A percentile compares a stretch with the other conserved stretches of the same genome.
Evolutionary conservation across 805 yeast species (phyloP).

Genomic region (Monosporozyma servazzii): DNA sequence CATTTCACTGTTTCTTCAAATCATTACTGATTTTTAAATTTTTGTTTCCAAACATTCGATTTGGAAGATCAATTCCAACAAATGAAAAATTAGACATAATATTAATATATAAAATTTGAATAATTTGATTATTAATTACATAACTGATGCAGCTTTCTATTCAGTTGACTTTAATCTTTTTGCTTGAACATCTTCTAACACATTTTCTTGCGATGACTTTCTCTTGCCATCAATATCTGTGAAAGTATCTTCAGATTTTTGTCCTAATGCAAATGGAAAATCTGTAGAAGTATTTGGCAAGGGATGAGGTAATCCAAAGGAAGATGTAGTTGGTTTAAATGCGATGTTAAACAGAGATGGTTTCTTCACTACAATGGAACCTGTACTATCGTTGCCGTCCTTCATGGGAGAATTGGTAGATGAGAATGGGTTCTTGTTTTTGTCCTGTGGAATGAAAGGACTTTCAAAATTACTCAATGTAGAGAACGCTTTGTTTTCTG

Average conservation of each 20-base stretch:
- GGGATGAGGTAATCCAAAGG: background rate
- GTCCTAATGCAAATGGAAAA: background rate
- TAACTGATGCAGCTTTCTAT: background rate
- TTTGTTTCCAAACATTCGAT: no score
- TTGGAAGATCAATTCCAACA: no score
- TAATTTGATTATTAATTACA: background rate
- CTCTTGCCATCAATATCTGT: background rate
- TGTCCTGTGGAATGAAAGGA: background rate
- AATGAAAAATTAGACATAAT: no score
- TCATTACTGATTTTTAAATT: no score
- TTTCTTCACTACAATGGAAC: background rate
- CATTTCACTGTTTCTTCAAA: no score
- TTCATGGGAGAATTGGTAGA: background rate
- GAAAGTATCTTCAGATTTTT: background rate
- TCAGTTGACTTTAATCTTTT: background rate
- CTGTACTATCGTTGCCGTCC: background rate
- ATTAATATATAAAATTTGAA: no score
- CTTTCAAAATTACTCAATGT: background rate
- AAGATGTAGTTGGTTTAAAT: conserved; percentile 7
- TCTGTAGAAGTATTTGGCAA: background rate
- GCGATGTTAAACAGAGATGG: conserved; percentile 4
- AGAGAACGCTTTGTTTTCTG: background rate
- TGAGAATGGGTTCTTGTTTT: background rate
- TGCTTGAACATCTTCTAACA: background rate
- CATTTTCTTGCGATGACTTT: background rate